Evolutionary conservation across 345 rosid species (phyloP).

Genomic region (Viola odorata): DNA sequence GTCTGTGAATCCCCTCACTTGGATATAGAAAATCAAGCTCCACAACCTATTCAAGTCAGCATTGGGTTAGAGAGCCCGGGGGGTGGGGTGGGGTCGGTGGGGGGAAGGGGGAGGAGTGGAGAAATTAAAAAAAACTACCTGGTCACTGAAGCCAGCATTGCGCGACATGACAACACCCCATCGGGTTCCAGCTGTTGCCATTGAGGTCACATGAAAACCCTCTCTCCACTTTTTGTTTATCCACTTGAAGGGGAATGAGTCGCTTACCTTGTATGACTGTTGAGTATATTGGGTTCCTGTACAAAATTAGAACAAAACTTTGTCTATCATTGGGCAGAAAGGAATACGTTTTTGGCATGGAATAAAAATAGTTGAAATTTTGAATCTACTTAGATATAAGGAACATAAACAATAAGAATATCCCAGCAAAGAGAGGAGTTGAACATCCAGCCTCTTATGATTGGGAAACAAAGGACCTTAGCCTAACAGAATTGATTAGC

Average conservation of each 20-base stretch:
- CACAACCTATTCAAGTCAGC: conserved; percentile 25
- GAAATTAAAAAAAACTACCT: conserved; percentile 12
- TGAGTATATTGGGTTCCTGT: conserved; percentile 32
- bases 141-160: conserved; percentile 33
- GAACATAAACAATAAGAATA: background rate
- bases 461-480: too few species aligned
- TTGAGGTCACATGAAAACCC: conserved; percentile 34
- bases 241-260: conserved; percentile 34
- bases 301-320: background rate
- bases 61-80: too few species aligned
- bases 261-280: conserved; percentile 34
- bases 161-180: conserved; percentile 38
- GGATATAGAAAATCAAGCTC: conserved; percentile 42
- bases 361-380: background rate
- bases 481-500: too few species aligned
- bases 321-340: background rate
- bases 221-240: conserved; percentile 36
- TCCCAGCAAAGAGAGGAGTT: too few species aligned
- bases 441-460: too few species aligned
- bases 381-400: background rate
- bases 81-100: too few species aligned
- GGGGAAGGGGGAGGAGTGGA: too few species aligned
- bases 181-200: conserved; percentile 32
- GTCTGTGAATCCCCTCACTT: conserved; percentile 38
- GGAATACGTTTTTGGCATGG: background rate